phyloP scores from a whole-genome alignment of 768 basidiomycete species.

The Tricholoma sp. region DNA sequence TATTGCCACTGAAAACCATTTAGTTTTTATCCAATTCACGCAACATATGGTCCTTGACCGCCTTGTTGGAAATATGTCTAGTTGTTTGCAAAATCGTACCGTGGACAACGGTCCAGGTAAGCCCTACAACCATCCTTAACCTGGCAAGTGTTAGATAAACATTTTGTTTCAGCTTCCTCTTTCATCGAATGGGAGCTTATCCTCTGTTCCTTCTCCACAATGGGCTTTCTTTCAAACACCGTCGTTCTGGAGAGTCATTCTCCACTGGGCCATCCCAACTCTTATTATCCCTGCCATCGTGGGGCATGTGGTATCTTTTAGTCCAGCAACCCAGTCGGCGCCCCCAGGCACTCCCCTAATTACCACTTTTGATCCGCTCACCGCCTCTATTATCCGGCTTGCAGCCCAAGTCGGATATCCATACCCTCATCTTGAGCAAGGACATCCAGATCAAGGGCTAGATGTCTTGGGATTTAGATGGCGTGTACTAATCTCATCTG shows the following conservation, averaged over 20 bases:
- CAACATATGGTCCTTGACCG: slow-evolving; percentile 54
- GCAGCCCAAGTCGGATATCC: slow-evolving; percentile 59
- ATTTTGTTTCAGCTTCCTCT: not conserved
- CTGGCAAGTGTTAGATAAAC: not conserved
- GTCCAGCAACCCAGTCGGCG: slow-evolving; percentile 26
- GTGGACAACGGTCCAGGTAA: slow-evolving; percentile 42
- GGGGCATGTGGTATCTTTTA: slow-evolving; percentile 61
- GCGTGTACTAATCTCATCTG: slow-evolving; percentile 50
- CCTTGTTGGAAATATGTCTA: slow-evolving; percentile 48
- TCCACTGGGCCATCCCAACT: slow-evolving; percentile 62
- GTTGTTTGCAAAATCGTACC: slow-evolving; percentile 50
- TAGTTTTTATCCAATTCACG: slow-evolving; percentile 63
- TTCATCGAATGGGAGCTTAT: not conserved
- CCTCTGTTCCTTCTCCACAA: slow-evolving; percentile 45
- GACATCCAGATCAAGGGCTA: slow-evolving; percentile 21
- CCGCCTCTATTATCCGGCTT: slow-evolving; percentile 58
- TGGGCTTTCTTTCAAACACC: slow-evolving; percentile 36
- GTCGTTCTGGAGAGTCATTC: slow-evolving; percentile 48
- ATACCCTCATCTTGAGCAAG: slow-evolving; percentile 19
- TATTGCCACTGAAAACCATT: slow-evolving; percentile 4
- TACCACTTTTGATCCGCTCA: slow-evolving; percentile 53
- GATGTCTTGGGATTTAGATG: slow-evolving; percentile 53
- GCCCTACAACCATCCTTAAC: slow-evolving; percentile 6
- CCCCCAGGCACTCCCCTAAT: slow-evolving; percentile 12
- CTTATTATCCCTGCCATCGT: slow-evolving; percentile 52